phyloP scores from a whole-genome alignment of 1,284 basidiomycete genomes.

The Blastosporella zonata region DNA sequence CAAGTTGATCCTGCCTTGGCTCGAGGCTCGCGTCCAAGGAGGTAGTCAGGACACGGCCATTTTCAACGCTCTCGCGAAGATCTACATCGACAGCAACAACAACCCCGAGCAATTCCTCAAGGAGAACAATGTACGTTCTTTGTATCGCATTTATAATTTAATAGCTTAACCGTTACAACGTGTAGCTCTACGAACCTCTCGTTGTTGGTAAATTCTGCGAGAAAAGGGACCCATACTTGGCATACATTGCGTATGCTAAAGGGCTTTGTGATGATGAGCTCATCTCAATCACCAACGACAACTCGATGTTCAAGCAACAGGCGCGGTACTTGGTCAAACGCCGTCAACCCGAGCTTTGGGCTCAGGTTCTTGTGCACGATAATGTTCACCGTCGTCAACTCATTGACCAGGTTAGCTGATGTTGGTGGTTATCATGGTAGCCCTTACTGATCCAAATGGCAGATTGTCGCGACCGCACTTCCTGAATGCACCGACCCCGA shows the following conservation, averaged over 20 bases:
- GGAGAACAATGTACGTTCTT: constrained; percentile 85
- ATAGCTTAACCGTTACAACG: constrained; percentile 5
- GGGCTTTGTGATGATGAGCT: constrained; percentile 99
- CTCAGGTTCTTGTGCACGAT: constrained; percentile 87
- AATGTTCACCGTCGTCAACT: constrained; percentile 93
- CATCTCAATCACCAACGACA: constrained; percentile 96
- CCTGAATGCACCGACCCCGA: constrained; percentile 98
- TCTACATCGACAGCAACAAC: constrained; percentile 98
- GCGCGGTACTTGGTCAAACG: constrained; percentile 97
- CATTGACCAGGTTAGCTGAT: constrained; percentile 79
- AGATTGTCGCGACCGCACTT: constrained; percentile 91
- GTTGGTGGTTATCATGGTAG: neutral
- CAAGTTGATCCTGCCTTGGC: constrained; percentile 97
- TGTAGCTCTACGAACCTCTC: constrained; percentile 89
- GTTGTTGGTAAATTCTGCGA: constrained; percentile 99
- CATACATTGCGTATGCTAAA: constrained; percentile 99
- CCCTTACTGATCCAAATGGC: constrained; percentile 10
- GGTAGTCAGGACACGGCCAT: constrained; percentile 92
- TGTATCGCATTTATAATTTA: constrained; percentile 1
- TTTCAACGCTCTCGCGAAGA: constrained; percentile 98
- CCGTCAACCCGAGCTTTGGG: constrained; percentile 95
- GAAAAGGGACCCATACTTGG: constrained; percentile 96
- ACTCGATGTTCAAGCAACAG: constrained; percentile 99
- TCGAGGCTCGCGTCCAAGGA: constrained; percentile 88
- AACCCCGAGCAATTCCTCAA: constrained; percentile 98